A percentile compares a stretch with the other conserved stretches of the same genome.
phyloP scores from a whole-genome alignment of 306 rosid genomes.

The Begonia fuchsioides region DNA sequence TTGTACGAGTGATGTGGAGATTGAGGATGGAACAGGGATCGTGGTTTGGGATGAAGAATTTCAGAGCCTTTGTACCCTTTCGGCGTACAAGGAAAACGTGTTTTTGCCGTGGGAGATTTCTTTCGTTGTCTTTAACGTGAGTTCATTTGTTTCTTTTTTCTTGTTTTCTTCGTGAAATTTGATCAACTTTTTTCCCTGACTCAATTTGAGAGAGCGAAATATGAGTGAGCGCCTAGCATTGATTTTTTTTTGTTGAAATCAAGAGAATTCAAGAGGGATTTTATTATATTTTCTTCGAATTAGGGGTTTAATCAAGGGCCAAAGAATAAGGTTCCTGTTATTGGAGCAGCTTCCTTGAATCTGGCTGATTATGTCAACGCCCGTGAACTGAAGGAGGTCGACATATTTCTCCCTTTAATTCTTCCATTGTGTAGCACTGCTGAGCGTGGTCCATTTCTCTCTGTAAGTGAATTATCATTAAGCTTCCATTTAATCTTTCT shows the following conservation, averaged over 20 bases:
- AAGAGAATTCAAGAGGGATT: no score
- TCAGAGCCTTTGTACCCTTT: slow-evolving; percentile 37
- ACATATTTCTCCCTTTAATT: slow-evolving; percentile 51
- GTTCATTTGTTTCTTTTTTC: slow-evolving; percentile 8
- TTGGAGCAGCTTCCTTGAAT: slow-evolving; percentile 73
- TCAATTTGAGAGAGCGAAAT: not conserved
- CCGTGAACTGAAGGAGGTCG: slow-evolving; percentile 57
- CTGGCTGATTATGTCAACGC: slow-evolving; percentile 66
- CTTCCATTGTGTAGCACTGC: slow-evolving; percentile 26
- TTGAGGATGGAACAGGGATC: slow-evolving; percentile 15
- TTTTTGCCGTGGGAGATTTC: slow-evolving; percentile 97
- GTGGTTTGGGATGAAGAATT: slow-evolving; percentile 82
- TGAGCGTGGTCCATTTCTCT: slow-evolving; percentile 49
- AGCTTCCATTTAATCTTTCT: no score
- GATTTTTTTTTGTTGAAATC: not conserved
- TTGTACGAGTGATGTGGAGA: slow-evolving; percentile 47
- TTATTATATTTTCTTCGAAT: no score
- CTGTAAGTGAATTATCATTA: slow-evolving; percentile 12
- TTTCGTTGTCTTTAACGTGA: slow-evolving; percentile 68
- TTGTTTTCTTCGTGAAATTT: slow-evolving; percentile 1
- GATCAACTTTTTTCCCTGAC: not conserved
- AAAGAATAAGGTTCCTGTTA: slow-evolving; percentile 50
- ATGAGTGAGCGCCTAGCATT: not conserved
- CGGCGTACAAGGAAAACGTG: slow-evolving; percentile 63
- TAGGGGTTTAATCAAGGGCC: slow-evolving; percentile 76